Percentiles rank a stretch among this genome's conserved stretches.
Conservation (phyloP, 352 stramenopile species). For the Phytophthora syringae region DNA sequence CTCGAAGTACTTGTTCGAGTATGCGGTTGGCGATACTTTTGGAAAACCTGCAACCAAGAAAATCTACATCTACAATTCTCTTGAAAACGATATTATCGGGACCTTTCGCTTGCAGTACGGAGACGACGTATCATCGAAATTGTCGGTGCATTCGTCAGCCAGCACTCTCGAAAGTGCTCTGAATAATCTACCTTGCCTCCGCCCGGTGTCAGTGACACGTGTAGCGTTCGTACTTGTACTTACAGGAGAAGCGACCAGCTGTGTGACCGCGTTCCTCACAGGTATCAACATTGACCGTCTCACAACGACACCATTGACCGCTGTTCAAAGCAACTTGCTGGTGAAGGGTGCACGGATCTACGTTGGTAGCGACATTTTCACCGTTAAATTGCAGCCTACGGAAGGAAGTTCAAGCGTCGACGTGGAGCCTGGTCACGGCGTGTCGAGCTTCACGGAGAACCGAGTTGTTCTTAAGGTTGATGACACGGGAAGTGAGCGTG, state of each 20-base stretch:
- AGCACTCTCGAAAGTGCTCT: conserved; percentile 40
- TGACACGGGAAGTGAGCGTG: conserved; percentile 37
- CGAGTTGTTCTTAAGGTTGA: conserved; percentile 52
- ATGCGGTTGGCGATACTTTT: conserved; percentile 56
- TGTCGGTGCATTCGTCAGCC: conserved; percentile 62
- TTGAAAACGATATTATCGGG: conserved; percentile 62
- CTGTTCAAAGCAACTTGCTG: conserved; percentile 45
- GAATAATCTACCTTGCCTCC: conserved; percentile 50
- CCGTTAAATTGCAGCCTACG: conserved; percentile 47
- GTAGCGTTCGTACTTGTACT: conserved; percentile 63
- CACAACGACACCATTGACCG: conserved; percentile 45
- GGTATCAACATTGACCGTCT: conserved; percentile 49
- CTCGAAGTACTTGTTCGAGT: conserved; percentile 69
- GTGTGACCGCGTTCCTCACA: conserved; percentile 30
- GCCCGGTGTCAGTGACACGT: conserved; percentile 56
- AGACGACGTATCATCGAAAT: conserved; percentile 47
- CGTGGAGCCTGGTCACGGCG: conserved; percentile 46
- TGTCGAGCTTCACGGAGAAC: conserved; percentile 36
- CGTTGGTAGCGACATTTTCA: conserved; percentile 42
- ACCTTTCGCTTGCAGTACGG: conserved; percentile 79
- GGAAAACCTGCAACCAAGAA: conserved; percentile 54
- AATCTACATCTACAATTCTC: conserved; percentile 49
- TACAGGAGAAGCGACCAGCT: conserved; percentile 19
- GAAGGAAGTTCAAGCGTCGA: conserved; percentile 47
- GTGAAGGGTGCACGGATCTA: conserved; percentile 41